Evolutionary conservation across 164 flowering plant species (phyloP), one percentile per base, ranked within the genome.

Genomic region (Magnolia kwangsiensis): DNA sequence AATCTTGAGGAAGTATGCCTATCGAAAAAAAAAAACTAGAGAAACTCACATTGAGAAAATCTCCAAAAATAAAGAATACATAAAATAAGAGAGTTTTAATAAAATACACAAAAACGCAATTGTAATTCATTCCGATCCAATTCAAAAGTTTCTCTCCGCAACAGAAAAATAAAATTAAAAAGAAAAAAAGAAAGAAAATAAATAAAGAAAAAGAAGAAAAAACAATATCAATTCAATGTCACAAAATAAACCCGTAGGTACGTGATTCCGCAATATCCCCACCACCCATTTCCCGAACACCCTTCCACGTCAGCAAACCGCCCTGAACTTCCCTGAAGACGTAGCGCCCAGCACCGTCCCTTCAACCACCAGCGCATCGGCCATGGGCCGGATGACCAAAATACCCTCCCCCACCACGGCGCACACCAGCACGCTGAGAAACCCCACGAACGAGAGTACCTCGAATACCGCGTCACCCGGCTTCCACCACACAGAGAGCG

Each of bases 401-500:
- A 91, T 79, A 8, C 88, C 85, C 86, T 87, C 85, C 8, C 86
- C 93, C 6, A 81, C 86, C 1, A 75, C 87, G 5, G 89, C 89
- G 72, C 89, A 84, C 14, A 63, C 24, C 3, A 86, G 49, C 13
- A 84, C 80, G 9, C 75, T 23, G 1, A 86, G 21, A 58, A 89
- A 87, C 45, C 65, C 84, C 0, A 82, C 73, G 1, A 91, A 76
- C 5, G 64, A 79, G 0, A 82, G 68, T 14, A 31, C 81, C 3
- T 78, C 78, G 72, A 72, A 82, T 7, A 24, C 61, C 3, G 63
- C 5, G 8, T 82, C 80, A 16, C 74, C 83, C 7, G 92, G 89
- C 10, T 10, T 19, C 90, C 87, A 90, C 3, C 85, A 2, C n/a
- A 67, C 81, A 2, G 91, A 81, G 2, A 86, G 6, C 5, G 74